phyloP scores from a whole-genome alignment of 2,329 filamentous ascomycete species.

The Pseudogymnoascus sp. region DNA sequence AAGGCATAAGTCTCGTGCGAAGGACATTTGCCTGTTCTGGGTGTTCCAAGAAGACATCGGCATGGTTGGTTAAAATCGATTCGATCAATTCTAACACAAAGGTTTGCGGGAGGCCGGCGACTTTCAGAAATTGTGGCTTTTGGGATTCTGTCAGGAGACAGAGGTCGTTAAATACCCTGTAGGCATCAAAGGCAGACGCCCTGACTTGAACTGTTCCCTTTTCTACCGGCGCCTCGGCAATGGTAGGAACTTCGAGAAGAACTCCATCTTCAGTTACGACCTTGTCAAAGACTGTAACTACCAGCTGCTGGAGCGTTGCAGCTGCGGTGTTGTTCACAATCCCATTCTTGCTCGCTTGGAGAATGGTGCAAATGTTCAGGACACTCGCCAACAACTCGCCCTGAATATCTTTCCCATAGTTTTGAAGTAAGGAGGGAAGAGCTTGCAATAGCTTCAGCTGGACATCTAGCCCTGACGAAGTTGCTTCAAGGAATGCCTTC shows the following conservation, averaged over 20 bases:
- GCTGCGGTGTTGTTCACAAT: conserved; percentile 94
- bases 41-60: conserved; percentile 69
- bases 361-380: conserved; percentile 82
- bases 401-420: conserved; percentile 75
- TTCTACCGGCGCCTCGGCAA: conserved; percentile 60
- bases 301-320: conserved; percentile 90
- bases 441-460: conserved; percentile 95
- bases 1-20: conserved; percentile 70
- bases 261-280: conserved; percentile 70
- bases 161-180: conserved; percentile 79
- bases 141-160: conserved; percentile 82
- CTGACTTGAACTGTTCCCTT: conserved; percentile 60
- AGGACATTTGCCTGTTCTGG: conserved; percentile 75
- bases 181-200: conserved; percentile 77
- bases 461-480: conserved; percentile 74
- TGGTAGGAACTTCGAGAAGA: conserved; percentile 45
- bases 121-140: conserved; percentile 72
- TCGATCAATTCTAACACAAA: conserved; percentile 90
- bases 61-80: conserved; percentile 79
- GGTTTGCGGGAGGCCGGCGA: conserved; percentile 69
- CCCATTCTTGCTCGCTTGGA: conserved; percentile 86
- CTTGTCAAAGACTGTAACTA: conserved; percentile 89
- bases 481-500: conserved; percentile 79
- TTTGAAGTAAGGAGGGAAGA: conserved; percentile 80
- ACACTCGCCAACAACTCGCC: conserved; percentile 75